Conservation (phyloP, 257 asterid genomes). For the Jasminum sambac region DNA sequence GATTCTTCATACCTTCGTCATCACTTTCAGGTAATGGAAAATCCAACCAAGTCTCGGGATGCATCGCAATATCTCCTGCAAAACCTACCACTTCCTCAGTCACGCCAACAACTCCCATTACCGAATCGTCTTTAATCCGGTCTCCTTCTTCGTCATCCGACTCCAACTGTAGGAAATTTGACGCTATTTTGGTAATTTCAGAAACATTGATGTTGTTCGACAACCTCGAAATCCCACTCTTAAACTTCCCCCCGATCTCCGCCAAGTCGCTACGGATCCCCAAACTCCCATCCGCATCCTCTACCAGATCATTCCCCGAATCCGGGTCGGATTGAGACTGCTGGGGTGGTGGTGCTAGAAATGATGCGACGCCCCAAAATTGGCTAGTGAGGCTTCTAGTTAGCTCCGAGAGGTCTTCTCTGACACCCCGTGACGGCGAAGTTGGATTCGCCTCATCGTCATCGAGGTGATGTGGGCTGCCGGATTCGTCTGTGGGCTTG, state of each 20-base stretch:
- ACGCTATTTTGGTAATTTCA: slow-evolving; percentile 84
- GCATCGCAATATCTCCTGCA: slow-evolving; percentile 75
- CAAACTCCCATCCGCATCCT: slow-evolving; percentile 40
- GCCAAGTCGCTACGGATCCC: slow-evolving; percentile 87
- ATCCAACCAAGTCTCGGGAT: slow-evolving; percentile 95
- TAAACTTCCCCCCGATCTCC: slow-evolving; percentile 93
- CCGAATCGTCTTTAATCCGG: slow-evolving; percentile 23
- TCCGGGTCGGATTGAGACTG: slow-evolving; percentile 32
- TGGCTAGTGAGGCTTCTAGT: slow-evolving; percentile 84
- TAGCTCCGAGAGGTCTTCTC: slow-evolving; percentile 91
- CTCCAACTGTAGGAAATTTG: slow-evolving; percentile 78
- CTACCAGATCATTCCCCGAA: slow-evolving; percentile 8
- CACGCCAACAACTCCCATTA: slow-evolving; percentile 67
- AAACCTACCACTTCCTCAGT: slow-evolving; percentile 82
- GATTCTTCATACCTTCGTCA: slow-evolving; percentile 36
- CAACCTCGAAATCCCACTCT: slow-evolving; percentile 74
- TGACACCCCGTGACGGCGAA: slow-evolving; percentile 80
- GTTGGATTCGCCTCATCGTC: slow-evolving; percentile 44
- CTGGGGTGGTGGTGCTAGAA: slow-evolving; percentile 89
- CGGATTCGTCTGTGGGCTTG: slow-evolving; percentile 27
- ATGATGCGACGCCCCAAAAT: slow-evolving; percentile 98
- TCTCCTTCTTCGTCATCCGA: slow-evolving; percentile 62
- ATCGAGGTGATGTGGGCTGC: slow-evolving; percentile 30
- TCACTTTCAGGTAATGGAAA: slow-evolving; percentile 66
- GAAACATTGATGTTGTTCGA: slow-evolving; percentile 81